A percentile compares a stretch with the other conserved stretches of the same genome.
These are phyloP conservation scores for Phytophthora ramorum DNA, from an alignment of 352 stramenopile genomes.

Conservation along the genomic window DNA sequence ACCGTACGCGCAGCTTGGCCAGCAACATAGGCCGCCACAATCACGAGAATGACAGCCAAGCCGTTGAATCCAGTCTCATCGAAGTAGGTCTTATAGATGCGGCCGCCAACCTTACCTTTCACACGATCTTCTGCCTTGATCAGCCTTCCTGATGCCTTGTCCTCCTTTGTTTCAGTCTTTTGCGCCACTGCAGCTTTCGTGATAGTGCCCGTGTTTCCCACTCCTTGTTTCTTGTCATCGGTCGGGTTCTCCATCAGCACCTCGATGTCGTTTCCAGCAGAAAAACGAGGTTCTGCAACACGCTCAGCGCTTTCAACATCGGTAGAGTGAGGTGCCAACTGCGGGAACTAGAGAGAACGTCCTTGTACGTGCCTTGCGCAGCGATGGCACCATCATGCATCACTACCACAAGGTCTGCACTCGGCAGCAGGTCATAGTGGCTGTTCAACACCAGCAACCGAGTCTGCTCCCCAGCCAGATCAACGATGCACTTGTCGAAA, in stretches of 20 bases:
- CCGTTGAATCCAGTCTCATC: constrained; percentile 37
- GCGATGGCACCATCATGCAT: constrained; percentile 78
- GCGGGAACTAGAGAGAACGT: constrained; percentile 54
- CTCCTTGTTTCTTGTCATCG: background rate
- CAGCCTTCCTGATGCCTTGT: constrained; percentile 4
- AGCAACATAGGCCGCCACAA: constrained; percentile 14
- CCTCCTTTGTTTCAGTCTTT: background rate
- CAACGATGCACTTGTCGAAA: constrained; percentile 89
- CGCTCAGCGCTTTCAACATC: background rate
- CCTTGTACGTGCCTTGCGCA: constrained; percentile 75
- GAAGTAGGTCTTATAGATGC: constrained; percentile 41
- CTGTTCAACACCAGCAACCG: constrained; percentile 94
- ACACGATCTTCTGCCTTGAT: constrained; percentile 41
- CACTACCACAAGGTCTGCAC: constrained; percentile 59
- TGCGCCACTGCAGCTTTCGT: background rate
- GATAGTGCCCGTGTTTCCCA: background rate
- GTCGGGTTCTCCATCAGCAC: background rate
- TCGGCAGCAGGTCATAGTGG: constrained; percentile 88
- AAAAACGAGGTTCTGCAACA: background rate
- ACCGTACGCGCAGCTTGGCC: constrained; percentile 30
- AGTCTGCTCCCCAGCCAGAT: constrained; percentile 62
- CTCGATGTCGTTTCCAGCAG: background rate
- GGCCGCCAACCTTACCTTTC: constrained; percentile 29
- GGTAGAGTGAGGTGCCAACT: constrained; percentile 15
- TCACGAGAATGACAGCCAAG: constrained; percentile 14